These are phyloP conservation scores for Fusarium zealandicum DNA, from an alignment of 2,329 filamentous ascomycete species.

Conservation along the genomic window DNA sequence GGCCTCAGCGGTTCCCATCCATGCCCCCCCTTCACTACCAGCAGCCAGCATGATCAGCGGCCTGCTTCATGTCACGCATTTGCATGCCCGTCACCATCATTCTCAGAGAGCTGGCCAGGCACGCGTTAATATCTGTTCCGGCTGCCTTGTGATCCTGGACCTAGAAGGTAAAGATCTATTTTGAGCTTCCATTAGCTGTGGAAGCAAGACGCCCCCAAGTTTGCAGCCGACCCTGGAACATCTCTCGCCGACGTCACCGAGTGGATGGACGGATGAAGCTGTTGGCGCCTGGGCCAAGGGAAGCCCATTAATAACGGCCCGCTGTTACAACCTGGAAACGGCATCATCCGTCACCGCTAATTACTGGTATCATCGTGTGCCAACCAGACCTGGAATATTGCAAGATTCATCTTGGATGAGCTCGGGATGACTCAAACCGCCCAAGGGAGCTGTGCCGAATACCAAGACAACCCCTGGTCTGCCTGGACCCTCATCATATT, in stretches of 20 bases:
- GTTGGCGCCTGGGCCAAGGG: conserved; percentile 19
- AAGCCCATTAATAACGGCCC: conserved; percentile 24
- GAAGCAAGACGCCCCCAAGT: too few species aligned
- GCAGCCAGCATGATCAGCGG: conserved; percentile 28
- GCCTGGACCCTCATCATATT: too few species aligned
- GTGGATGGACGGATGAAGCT: background rate
- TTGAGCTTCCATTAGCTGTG: too few species aligned
- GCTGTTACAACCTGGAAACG: conserved; percentile 17
- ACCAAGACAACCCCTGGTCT: too few species aligned
- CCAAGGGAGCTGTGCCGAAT: too few species aligned
- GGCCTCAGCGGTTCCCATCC: conserved; percentile 11
- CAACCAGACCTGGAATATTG: too few species aligned
- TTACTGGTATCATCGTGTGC: background rate
- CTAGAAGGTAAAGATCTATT: too few species aligned
- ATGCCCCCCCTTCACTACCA: too few species aligned
- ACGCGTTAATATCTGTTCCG: background rate
- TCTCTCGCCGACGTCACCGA: conserved; percentile 14
- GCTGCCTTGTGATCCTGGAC: too few species aligned
- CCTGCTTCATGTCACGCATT: conserved; percentile 34
- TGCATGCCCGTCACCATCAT: conserved; percentile 4
- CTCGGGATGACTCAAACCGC: too few species aligned
- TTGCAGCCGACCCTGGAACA: too few species aligned
- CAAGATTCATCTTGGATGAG: too few species aligned
- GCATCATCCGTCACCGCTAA: conserved; percentile 9
- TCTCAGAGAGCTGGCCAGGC: background rate